Evolutionary conservation across 257 asterid genomes (phyloP), one percentile per base, ranked within the genome.

Genomic region (Rhazya stricta): DNA sequence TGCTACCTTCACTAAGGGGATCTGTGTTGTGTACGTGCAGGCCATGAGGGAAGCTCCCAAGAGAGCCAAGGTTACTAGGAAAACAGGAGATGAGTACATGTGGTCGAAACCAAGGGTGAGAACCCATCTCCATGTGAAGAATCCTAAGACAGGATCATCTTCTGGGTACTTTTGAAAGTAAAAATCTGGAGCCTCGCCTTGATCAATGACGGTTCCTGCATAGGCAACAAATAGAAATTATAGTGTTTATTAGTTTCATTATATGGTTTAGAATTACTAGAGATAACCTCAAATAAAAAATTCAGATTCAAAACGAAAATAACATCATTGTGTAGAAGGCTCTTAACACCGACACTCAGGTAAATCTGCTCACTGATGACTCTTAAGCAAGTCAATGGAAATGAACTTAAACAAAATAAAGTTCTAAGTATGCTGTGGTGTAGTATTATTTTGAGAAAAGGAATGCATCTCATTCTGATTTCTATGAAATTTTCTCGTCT

Each of bases 21-120:
- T 82, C 85, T 94, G 97, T 60, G 88, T 90, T 57, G 98, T 90
- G 83, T 86, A 87, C 29, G 97, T 89, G 79, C 98, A 87, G 58
- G 98, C 97, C 89, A 92, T 89, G 63, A 92, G 95, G 60, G 99
- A 95, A 74, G 91, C 90, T 74, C 91, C 97, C 77, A 95, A 76
- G 54, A 95, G 93, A 80, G 73, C 25, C 68, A 89, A 63, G 11
- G 97, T 84, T 77, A 86, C 96, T 34, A 92, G 74, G 84, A 95
- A 92, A 66, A 91, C 27, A 1, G 99, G 97, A 66, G 91, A 95
- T 0, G 96, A 88, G 79, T 84, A 95, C 97, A 95, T 92, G 84
- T 88, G 97, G 82, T 91, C 96, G 23, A 95, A 89, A 50, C 96
- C 94, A 19, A 89, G 90, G 45, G 91, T 41, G 62, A 89, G 88